phyloP scores from a whole-genome alignment of 768 basidiomycete species.

The Tylopilus cervinicoccineus region DNA sequence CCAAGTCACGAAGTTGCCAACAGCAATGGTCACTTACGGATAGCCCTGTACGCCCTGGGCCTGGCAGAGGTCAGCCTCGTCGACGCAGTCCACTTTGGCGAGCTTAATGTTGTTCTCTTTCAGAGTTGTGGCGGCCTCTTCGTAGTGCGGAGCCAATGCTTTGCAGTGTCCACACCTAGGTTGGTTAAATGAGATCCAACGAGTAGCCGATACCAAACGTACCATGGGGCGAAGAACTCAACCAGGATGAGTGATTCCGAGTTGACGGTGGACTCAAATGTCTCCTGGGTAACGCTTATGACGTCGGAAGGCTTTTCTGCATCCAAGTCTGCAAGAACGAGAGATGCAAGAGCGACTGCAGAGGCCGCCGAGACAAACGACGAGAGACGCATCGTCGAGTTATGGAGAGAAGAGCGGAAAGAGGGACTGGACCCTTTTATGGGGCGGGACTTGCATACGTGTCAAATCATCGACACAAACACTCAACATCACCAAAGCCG shows the following conservation, averaged over 20 bases:
- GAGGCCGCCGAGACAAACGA: conserved; percentile 45
- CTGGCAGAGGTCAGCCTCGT: conserved; percentile 88
- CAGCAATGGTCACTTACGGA: conserved; percentile 55
- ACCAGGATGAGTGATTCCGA: conserved; percentile 77
- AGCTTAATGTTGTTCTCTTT: conserved; percentile 88
- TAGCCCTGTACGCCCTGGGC: conserved; percentile 88
- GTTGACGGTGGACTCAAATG: conserved; percentile 64
- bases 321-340: conserved; percentile 45
- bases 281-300: conserved; percentile 62
- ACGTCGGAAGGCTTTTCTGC: conserved; percentile 65
- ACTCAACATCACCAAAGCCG: not conserved
- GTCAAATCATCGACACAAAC: conserved; percentile 16
- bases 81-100: conserved; percentile 97
- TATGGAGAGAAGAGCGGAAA: conserved; percentile 17
- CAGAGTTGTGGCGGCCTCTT: conserved; percentile 88
- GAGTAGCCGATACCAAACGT: not conserved
- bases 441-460: conserved; percentile 26
- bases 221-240: conserved; percentile 95
- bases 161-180: conserved; percentile 96
- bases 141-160: conserved; percentile 89
- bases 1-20: not conserved
- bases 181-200: not conserved
- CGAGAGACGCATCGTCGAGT: conserved; percentile 60
- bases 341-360: conserved; percentile 50
- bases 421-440: conserved; percentile 17